Conservation (phyloP, 1,139 yeast genomes). For the Sugiyamaella grinbergsii region DNA sequence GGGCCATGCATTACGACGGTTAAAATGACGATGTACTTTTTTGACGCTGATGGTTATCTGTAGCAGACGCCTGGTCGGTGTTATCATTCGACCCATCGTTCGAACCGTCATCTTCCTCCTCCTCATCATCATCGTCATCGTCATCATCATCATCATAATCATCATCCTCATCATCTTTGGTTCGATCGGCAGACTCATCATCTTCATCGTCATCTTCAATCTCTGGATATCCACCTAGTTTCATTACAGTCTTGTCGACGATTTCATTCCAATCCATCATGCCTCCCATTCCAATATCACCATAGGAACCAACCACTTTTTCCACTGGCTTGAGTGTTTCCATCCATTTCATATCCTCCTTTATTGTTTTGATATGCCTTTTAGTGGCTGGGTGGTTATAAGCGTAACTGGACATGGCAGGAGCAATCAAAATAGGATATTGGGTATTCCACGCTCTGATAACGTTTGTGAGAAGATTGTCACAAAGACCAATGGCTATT, state of each 20-base stretch:
- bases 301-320: conserved; percentile 88
- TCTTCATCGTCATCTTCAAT: conserved; percentile 78
- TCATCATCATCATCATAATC: conserved; percentile 46
- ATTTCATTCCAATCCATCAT: conserved; percentile 97
- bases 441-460: conserved; percentile 91
- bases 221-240: conserved; percentile 89
- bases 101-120: conserved; percentile 14
- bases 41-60: conserved; percentile 4
- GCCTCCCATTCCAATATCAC: conserved; percentile 96
- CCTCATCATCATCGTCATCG: conserved; percentile 36
- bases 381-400: conserved; percentile 86
- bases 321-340: conserved; percentile 88
- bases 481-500: conserved; percentile 85
- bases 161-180: conserved; percentile 47
- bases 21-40: conserved; percentile 4
- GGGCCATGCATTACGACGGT: conserved; percentile 12
- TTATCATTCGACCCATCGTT: neutral
- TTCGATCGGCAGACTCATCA: conserved; percentile 51
- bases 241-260: conserved; percentile 78
- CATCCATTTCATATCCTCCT: conserved; percentile 90
- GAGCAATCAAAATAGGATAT: conserved; percentile 84
- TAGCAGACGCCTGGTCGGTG: neutral
- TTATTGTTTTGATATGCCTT: conserved; percentile 70
- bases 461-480: conserved; percentile 82
- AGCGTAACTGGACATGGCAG: conserved; percentile 91